Conservation (phyloP, 148 eudicot genomes). For the Vaccinium macrocarpon region DNA sequence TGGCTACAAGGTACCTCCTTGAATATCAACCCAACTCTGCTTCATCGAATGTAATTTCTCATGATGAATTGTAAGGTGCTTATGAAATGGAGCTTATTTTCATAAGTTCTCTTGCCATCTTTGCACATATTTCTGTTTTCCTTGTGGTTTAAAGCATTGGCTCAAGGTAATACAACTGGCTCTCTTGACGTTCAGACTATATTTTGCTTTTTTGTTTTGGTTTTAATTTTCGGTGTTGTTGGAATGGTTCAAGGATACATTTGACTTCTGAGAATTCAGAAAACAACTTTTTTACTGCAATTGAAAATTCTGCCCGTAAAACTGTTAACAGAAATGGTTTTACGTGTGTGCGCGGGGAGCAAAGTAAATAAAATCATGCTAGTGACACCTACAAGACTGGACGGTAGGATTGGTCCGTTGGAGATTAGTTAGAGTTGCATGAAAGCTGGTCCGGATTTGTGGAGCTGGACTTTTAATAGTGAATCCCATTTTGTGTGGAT, state of each 20-base stretch:
- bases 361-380: background rate
- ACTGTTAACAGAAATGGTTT: background rate
- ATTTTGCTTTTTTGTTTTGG: background rate
- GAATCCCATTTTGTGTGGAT: background rate
- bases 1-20: constrained; percentile 40
- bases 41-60: constrained; percentile 10
- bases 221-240: background rate
- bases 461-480: background rate
- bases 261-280: background rate
- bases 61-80: constrained; percentile 32
- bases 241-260: background rate
- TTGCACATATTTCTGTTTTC: background rate
- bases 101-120: background rate
- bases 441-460: background rate
- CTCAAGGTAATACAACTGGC: background rate
- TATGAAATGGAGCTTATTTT: background rate
- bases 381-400: background rate
- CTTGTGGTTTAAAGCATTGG: background rate
- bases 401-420: no score
- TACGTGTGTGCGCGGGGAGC: background rate
- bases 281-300: background rate
- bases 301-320: background rate
- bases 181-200: background rate
- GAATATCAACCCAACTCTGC: constrained; percentile 21
- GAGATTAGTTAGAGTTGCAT: no score